Percentiles rank a stretch among this genome's conserved stretches.
Conservation (phyloP, 305 asterid genomes). For the Fraxinus velutina region DNA sequence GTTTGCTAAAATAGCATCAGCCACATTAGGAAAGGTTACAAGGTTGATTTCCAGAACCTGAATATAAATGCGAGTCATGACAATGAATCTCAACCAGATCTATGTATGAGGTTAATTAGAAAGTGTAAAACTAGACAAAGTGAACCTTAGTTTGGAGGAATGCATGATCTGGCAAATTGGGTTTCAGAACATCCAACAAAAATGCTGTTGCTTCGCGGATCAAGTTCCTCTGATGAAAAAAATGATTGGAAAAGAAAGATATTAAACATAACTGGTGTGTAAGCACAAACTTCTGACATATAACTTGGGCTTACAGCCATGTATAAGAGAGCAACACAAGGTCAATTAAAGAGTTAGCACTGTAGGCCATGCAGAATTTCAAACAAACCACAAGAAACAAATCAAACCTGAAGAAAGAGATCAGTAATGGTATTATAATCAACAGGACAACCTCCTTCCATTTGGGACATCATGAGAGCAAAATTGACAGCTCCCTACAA, state of each 20-base stretch:
- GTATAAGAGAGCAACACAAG: conserved; percentile 8
- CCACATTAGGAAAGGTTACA: conserved; percentile 93
- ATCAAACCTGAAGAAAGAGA: conserved; percentile 90
- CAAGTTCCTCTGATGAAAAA: conserved; percentile 75
- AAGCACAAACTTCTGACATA: background rate
- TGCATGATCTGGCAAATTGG: conserved; percentile 94
- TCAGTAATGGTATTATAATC: conserved; percentile 98
- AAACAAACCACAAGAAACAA: conserved; percentile 14
- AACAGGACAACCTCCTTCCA: conserved; percentile 99
- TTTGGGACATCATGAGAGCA: conserved; percentile 99
- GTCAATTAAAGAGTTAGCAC: background rate
- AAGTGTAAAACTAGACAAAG: conserved; percentile 11
- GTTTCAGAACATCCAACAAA: conserved; percentile 93
- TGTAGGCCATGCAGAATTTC: background rate
- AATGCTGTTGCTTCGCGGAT: conserved; percentile 99
- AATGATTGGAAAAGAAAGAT: conserved; percentile 12
- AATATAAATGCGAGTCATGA: conserved; percentile 24
- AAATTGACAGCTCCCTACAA: conserved; percentile 98
- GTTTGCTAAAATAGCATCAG: conserved; percentile 97
- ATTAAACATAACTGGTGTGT: background rate
- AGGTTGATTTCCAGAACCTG: conserved; percentile 96
- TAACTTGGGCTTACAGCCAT: conserved; percentile 4
- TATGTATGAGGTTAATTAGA: background rate
- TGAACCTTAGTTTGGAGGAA: conserved; percentile 91
- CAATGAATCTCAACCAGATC: conserved; percentile 1